Evolutionary conservation across 495 filamentous ascomycete species (phyloP), one percentile per base, ranked within the genome.

Genomic region (Aspergillus heteromorphus): DNA sequence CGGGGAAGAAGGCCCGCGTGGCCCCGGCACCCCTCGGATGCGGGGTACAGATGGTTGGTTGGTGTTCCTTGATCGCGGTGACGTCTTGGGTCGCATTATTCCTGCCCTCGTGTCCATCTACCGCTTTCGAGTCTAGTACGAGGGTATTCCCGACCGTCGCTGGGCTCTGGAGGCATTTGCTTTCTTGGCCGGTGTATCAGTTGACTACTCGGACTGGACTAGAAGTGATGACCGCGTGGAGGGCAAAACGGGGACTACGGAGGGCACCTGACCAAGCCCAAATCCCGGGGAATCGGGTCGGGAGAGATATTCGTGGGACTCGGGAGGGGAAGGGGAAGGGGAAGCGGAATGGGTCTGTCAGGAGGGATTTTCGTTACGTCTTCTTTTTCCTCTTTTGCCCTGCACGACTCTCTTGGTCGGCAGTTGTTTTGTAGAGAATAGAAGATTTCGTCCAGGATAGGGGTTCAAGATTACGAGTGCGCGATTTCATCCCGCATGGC

Each of bases 1-100:
- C 42, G 56, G 61, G 61, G 58, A 56, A n/a, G n/a, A 54, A 61
- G 53, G 53, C 58, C 61, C 61, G 61, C 53, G 61, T 64, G 58
- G 58, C 42, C 58, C 58, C 54, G 55, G 48, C 48, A 53, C 54
- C 51, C 34, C 19, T 51, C 61, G 61, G 57, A 64, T 64, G 61
- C 58, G 61, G 61, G 61, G 61, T 64, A 64, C 55, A 61, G 50
- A 49, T 21, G 29, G 45, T 30, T 30, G 34, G 8, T 38, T n/a
- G 8, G 10, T 38, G 4, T 38, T 13, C 34, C 34, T 38, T n/a
- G 11, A 38, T 38, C 11, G 34, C 23, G 4, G 13, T 38, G 34
- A 38, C 34, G n/a, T 38, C 34, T 38, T 38, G 34, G 34, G 11
- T n/a, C n/a, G 11, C 11, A 38, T 38, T n/a, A 9, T 5, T 14